These are phyloP conservation scores for Alternaria sp. DNA, from an alignment of 2,329 filamentous ascomycete genomes.

Conservation along the genomic window DNA sequence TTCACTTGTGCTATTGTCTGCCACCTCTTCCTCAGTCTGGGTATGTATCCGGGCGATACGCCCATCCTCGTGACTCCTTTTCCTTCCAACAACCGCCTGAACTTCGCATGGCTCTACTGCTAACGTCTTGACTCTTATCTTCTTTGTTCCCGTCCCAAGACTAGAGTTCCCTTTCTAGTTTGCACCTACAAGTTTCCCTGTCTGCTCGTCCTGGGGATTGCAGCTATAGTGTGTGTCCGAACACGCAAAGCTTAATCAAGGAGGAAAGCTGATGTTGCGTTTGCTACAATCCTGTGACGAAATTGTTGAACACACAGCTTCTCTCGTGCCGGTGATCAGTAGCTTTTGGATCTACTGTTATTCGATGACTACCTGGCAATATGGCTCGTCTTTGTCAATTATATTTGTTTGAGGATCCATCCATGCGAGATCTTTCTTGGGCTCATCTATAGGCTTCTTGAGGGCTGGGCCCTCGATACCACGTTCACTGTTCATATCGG, in stretches of 20 bases:
- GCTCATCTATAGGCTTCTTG: slow-evolving; percentile 50
- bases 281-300: slow-evolving; percentile 53
- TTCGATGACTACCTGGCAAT: slow-evolving; percentile 49
- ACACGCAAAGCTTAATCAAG: slow-evolving; percentile 57
- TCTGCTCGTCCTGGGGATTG: slow-evolving; percentile 45
- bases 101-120: slow-evolving; percentile 4
- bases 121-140: neutral
- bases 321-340: slow-evolving; percentile 47
- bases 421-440: slow-evolving; percentile 56
- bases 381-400: slow-evolving; percentile 28
- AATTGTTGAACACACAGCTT: slow-evolving; percentile 39
- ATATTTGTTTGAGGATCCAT: slow-evolving; percentile 48
- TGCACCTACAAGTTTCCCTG: slow-evolving; percentile 47
- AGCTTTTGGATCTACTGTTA: slow-evolving; percentile 47
- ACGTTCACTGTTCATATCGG: slow-evolving; percentile 28
- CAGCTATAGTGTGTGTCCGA: slow-evolving; percentile 61
- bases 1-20: neutral
- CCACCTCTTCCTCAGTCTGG: neutral
- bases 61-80: neutral
- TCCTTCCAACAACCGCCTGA: slow-evolving; percentile 3
- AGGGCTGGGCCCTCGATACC: slow-evolving; percentile 50
- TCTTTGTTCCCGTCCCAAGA: slow-evolving; percentile 15
- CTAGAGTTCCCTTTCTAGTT: slow-evolving; percentile 55
- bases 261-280: slow-evolving; percentile 50
- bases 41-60: neutral